phyloP scores from a whole-genome alignment of 305 asterid species.

The Fraxinus nigra region DNA sequence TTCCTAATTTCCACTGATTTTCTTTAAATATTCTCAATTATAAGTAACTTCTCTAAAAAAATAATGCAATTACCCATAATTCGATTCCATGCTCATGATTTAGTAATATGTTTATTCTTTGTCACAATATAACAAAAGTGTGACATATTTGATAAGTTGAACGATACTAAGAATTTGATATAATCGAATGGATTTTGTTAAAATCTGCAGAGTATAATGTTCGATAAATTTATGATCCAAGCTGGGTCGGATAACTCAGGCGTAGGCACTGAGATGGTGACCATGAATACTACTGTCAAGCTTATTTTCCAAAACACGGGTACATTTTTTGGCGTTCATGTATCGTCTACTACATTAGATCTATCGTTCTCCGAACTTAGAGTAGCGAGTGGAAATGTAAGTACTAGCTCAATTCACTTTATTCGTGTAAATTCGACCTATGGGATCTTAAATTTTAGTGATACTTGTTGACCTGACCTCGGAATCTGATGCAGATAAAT shows the following conservation, averaged over 20 bases:
- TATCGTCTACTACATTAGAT: slow-evolving; percentile 68
- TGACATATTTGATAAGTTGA: not conserved
- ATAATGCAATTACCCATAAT: not conserved
- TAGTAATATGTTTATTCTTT: not conserved
- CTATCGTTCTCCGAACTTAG: slow-evolving; percentile 62
- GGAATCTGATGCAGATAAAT: slow-evolving; percentile 41
- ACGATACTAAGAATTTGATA: not conserved
- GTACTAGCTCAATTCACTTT: slow-evolving; percentile 8
- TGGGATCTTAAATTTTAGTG: not conserved
- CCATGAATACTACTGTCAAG: slow-evolving; percentile 70
- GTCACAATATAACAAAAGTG: not conserved
- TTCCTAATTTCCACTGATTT: not conserved
- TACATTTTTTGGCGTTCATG: slow-evolving; percentile 87
- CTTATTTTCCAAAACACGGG: slow-evolving; percentile 62
- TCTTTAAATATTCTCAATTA: not conserved
- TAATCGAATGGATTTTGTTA: not conserved
- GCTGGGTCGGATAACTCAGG: slow-evolving; percentile 81
- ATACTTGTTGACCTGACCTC: not conserved
- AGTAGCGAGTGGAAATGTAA: slow-evolving; percentile 68
- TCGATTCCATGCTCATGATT: not conserved
- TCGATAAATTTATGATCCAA: slow-evolving; percentile 62
- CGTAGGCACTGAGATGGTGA: slow-evolving; percentile 77
- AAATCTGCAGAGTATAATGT: slow-evolving; percentile 65
- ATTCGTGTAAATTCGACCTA: not conserved
- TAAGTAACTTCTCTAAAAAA: not conserved